Base-by-base conservation (phyloP, 345 rosid species). In the Schrenkiella parvula region DNA sequence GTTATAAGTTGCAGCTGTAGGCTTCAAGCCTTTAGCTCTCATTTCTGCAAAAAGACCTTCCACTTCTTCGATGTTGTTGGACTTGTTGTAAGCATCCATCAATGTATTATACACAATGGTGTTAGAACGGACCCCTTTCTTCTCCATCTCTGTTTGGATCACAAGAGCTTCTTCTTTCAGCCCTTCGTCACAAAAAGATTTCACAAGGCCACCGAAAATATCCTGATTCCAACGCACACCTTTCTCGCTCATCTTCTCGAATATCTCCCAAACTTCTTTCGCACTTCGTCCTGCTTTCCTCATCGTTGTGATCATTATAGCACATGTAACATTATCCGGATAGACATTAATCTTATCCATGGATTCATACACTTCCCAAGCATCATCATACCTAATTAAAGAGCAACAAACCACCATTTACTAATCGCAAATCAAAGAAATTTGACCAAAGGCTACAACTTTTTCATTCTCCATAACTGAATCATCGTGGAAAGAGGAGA, bases 151-250 rank as follows among this genome's bases (percentile, higher is more conserved):
- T 1, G 85, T 68, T 73, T 83, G 89, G 58, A 93, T 78, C 57
- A 89, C 84, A 61, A 89, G 89, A 31, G 95, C 97, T 83, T 89
- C 92, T 61, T 80, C 82, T 84, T 61, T 87, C 34, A 93, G 76
- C 37, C 97, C 96, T 84, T 89, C 97, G 0, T 87, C 92, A 48
- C 96, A 93, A 63, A 93, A 90, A 6, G 95, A 83, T 75, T 89
- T 90, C 65, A 93, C 74, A 42, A 93, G 79, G 55, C 87, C 85
- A 22, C 89, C 92, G 32, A 89, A 62, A 35, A 90, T 80, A 75
- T 90, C 95, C 26, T 79, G 74, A 80, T 85, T 89, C 93, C 96
- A 91, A 18, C 74, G 55, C 56, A 88, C 89, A 64, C 96, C 96
- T 63, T 83, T 87, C 73, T 87, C 76, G 67, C 82, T 85, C 97